phyloP scores from a whole-genome alignment of 352 stramenopile genomes.

The Globisporangium camurandrum region DNA sequence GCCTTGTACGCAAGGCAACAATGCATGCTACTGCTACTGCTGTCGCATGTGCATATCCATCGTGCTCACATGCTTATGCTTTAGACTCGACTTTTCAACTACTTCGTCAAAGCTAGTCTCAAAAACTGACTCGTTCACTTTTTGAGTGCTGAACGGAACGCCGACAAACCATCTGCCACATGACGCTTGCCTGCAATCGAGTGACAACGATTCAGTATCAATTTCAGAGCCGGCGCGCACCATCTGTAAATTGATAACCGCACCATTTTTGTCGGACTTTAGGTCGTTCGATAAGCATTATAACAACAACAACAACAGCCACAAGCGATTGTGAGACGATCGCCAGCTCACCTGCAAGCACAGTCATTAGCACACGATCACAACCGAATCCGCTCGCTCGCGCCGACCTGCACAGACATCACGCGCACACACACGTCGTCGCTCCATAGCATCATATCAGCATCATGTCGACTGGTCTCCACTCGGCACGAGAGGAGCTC shows the following conservation, averaged over 20 bases:
- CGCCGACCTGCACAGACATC: not conserved
- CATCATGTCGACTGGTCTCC: constrained; percentile 55
- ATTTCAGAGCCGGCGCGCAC: constrained; percentile 6
- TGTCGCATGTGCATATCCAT: too few relatives aligned
- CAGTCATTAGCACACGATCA: constrained; percentile 66
- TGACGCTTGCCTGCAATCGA: constrained; percentile 1
- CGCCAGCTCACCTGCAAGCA: constrained; percentile 1
- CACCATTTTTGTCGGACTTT: constrained; percentile 1
- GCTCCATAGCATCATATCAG: not conserved
- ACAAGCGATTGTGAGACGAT: not conserved
- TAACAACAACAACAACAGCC: not conserved
- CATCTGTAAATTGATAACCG: constrained; percentile 33
- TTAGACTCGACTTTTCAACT: too few relatives aligned
- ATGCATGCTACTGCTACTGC: too few relatives aligned
- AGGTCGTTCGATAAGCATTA: too few relatives aligned
- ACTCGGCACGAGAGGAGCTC: constrained; percentile 66
- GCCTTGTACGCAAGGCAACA: too few relatives aligned
- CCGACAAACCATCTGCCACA: constrained; percentile 10
- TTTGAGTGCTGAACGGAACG: constrained; percentile 12
- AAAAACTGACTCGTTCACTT: too few relatives aligned
- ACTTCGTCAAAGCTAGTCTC: too few relatives aligned
- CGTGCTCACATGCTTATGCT: too few relatives aligned
- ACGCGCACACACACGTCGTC: not conserved
- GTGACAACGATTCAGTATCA: not conserved
- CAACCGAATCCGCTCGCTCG: constrained; percentile 57